Base-by-base conservation (phyloP, 352 stramenopile species). In the Pythium sp. region DNA sequence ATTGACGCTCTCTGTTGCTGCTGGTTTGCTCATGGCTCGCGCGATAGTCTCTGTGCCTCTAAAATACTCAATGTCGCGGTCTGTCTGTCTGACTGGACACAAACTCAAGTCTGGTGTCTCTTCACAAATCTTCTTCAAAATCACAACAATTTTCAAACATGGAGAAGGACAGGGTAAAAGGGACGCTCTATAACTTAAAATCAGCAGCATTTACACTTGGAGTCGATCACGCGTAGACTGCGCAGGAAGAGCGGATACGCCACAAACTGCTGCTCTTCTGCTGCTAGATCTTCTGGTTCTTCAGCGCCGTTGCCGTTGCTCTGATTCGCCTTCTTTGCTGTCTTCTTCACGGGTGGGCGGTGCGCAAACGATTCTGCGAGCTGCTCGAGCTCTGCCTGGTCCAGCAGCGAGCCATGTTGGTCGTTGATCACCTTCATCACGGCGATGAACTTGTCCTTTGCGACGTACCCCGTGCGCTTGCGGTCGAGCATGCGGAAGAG, bases 361-460 rank as follows among this genome's bases (percentile, higher is more conserved):
- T 77, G 69, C 22, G 72, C 72, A 46, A 94, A 94, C 1, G 83
- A 76, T 24, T 89, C 82, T 0, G 86, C 86, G 14, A 94, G 65
- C 49, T 91, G 82, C 58, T 91, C 82, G 22, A 94, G 72, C 62
- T 94, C 80, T 0, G 71, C 67, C 5, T 85, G 71, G 41, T 87
- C 70, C 55, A 94, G 72, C 24, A 84, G 82, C 12, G 74, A 80
- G 11, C 80, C 84, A 60, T 89, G 75, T 58, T 92, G 83, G 46
- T 92, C 78, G 60, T 92, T 92, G 57, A 92, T 86, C 53, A 81
- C 84, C 36, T 89, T 82, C 82, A 94, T 87, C 0, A 81, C 86
- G 2, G 79, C 79, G 20, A 94, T 71, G 55, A 94, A 94, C 70
- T 94, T 88, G 55, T 75, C 41, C 51, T 86, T 87, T 11, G 79